Evolutionary conservation across 1,284 basidiomycete genomes (phyloP).

Genomic region (Leccinum solheimii): DNA sequence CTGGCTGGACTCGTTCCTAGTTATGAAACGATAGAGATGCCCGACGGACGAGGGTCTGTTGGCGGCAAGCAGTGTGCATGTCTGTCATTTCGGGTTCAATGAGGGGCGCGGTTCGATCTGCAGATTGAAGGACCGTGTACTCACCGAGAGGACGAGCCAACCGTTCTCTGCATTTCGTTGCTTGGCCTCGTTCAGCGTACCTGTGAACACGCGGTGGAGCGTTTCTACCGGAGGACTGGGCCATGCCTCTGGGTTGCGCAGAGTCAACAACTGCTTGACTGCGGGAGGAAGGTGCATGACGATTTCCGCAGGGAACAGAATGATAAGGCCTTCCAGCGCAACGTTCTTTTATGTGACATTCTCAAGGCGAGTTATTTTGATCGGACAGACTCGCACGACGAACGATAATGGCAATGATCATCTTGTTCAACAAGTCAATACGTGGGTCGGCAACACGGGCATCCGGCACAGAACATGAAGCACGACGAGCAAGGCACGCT

Average conservation of each 20-base stretch:
- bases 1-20: slow-evolving; percentile 50
- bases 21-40: slow-evolving; percentile 77
- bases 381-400: neutral
- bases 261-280: slow-evolving; percentile 72
- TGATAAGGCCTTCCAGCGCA: neutral
- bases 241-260: slow-evolving; percentile 65
- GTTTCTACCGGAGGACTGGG: slow-evolving; percentile 55
- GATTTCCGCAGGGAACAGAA: slow-evolving; percentile 25
- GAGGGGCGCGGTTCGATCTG: slow-evolving; percentile 11
- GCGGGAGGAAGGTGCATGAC: slow-evolving; percentile 47
- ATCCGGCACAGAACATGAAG: slow-evolving; percentile 26
- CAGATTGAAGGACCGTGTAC: slow-evolving; percentile 28
- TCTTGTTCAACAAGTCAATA: slow-evolving; percentile 32
- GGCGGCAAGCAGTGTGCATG: slow-evolving; percentile 79
- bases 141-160: slow-evolving; percentile 81
- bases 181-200: slow-evolving; percentile 63
- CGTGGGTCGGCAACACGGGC: slow-evolving; percentile 17
- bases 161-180: slow-evolving; percentile 68
- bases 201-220: slow-evolving; percentile 58
- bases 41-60: slow-evolving; percentile 82
- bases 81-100: slow-evolving; percentile 48
- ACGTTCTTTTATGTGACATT: slow-evolving; percentile 13
- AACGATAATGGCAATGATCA: neutral
- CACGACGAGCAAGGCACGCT: slow-evolving; percentile 13
- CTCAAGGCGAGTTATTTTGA: slow-evolving; percentile 1